phyloP scores from a whole-genome alignment of 208 protist species.

The Trypanosoma vivax region DNA sequence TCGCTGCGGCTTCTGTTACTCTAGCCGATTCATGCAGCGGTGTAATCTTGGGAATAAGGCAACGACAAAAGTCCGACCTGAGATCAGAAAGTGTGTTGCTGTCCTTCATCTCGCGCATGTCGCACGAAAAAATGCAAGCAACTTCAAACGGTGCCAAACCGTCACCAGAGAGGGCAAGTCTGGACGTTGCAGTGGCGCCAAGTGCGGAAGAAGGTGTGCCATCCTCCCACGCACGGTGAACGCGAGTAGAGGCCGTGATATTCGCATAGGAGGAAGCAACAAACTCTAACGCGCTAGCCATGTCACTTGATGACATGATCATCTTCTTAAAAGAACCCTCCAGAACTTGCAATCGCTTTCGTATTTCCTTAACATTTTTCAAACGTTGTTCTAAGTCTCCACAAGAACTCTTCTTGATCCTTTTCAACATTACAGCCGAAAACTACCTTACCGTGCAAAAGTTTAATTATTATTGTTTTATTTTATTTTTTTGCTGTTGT shows the following conservation, averaged over 20 bases:
- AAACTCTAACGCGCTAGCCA: conserved; percentile 23
- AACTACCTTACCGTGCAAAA: too few species aligned
- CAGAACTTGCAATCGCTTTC: conserved; percentile 29
- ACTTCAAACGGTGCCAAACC: too few species aligned
- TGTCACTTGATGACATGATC: conserved; percentile 25
- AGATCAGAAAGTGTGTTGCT: conserved; percentile 26
- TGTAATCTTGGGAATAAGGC: conserved; percentile 21
- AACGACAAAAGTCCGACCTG: conserved; percentile 21
- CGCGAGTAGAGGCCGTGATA: conserved; percentile 14
- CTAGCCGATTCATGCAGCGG: conserved; percentile 24
- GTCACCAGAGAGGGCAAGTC: too few species aligned
- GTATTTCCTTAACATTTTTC: conserved; percentile 34
- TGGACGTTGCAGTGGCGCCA: too few species aligned
- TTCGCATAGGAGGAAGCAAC: conserved; percentile 41
- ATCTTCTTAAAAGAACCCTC: conserved; percentile 22
- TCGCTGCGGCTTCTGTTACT: conserved; percentile 22
- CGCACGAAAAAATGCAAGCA: conserved; percentile 25
- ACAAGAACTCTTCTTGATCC: too few species aligned
- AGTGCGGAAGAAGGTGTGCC: too few species aligned
- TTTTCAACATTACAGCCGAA: too few species aligned
- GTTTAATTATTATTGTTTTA: too few species aligned
- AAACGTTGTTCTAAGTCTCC: conserved; percentile 46
- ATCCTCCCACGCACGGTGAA: not conserved
- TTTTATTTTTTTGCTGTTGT: too few species aligned
- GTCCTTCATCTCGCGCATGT: conserved; percentile 29